Base-by-base conservation (phyloP, 1,284 basidiomycete species). In the Tremellales sp. region DNA sequence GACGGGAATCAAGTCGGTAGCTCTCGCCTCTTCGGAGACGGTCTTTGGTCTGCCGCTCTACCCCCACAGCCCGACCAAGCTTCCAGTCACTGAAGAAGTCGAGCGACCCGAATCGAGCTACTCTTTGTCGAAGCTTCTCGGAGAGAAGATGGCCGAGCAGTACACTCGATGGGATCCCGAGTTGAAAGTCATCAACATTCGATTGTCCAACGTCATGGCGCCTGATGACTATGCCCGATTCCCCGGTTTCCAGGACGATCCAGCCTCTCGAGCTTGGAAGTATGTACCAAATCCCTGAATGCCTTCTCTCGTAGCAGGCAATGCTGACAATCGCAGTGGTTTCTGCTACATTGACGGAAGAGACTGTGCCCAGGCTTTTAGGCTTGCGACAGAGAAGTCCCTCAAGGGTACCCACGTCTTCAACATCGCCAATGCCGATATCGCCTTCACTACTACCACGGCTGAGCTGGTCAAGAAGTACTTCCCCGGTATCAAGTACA, bases 351-450 rank as follows among this genome's bases (percentile, higher is more conserved):
- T 64, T 36, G 73, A 75, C 49, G 64, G 67, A 0, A 48, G 74
- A 10, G 74, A 75, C 46, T 73, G 72, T 26, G 72, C 68, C 12
- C 69, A 74, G 43, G 72, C 68, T 0, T 70, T 75, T 57, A 59
- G 64, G 2, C 53, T 72, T 8, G 69, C 69, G 2, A 49, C 73
- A 35, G 62, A 72, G 31, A 60, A 57, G 1, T 40, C 55, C 23
- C 53, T 69, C 35, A 73, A 59, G 25, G 74, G 74, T 4, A 61
- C 70, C n/a, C 69, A 75, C 36, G 62, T 67, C 7, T 74, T 72
- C 59, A 64, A 74, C 46, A 68, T 75, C 43, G 72, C 72, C 17
- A 74, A 74, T 61, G 68, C 65, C 51, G 73, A 74, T 48, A 73
- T 64, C 13, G 58, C 64, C 19, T 74, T 68, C 64, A 56, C 58